Conservation (phyloP, 1,139 yeast genomes). For the Geotrichum klebahnii region DNA sequence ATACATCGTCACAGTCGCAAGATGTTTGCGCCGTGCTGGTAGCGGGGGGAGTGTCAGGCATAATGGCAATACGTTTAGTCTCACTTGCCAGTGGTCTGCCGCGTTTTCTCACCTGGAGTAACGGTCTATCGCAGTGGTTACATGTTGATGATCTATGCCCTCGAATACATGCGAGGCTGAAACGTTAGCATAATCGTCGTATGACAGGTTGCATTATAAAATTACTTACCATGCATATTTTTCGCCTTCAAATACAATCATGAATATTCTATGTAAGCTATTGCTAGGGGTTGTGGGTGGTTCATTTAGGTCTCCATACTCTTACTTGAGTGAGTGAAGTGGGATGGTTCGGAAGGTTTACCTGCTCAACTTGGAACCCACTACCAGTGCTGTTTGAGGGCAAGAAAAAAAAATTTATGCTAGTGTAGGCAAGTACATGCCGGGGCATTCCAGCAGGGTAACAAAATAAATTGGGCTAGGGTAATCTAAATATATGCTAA, state of each 20-base stretch:
- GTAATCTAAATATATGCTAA: no score
- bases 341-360: no score
- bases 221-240: slow-evolving; percentile 68
- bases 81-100: slow-evolving; percentile 59
- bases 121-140: slow-evolving; percentile 70
- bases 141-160: slow-evolving; percentile 91
- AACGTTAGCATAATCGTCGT: no score
- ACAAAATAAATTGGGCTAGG: no score
- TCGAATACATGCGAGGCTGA: slow-evolving; percentile 58
- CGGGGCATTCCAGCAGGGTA: no score
- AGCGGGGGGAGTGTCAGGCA: slow-evolving; percentile 27
- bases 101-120: slow-evolving; percentile 79
- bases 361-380: no score
- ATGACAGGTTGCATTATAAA: background rate
- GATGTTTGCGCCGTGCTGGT: background rate
- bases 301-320: background rate
- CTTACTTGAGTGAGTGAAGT: background rate
- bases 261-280: slow-evolving; percentile 30
- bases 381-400: no score
- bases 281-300: background rate
- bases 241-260: slow-evolving; percentile 81
- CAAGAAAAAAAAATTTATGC: no score
- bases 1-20: slow-evolving; percentile 11
- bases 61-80: slow-evolving; percentile 31
- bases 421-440: no score